A percentile compares a stretch with the other conserved stretches of the same genome.
Evolutionary conservation across 768 basidiomycete genomes (phyloP).

Genomic region (Leccinum incarnatum): DNA sequence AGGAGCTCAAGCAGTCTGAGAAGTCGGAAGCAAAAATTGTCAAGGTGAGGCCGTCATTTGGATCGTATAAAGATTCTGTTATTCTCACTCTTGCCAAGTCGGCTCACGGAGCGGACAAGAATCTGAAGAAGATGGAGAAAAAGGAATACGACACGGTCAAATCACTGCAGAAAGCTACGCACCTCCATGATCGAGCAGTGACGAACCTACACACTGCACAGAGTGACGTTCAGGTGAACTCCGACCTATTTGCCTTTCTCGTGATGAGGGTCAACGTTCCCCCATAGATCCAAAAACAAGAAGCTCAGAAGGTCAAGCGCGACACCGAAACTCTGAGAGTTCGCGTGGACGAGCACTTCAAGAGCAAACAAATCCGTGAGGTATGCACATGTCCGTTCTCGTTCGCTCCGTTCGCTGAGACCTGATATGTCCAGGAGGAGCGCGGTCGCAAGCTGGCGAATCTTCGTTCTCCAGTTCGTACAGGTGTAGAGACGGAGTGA

Average conservation of each 20-base stretch:
- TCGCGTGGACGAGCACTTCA: conserved; percentile 21
- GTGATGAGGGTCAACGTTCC: background rate
- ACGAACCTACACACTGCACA: conserved; percentile 41
- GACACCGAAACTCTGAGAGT: conserved; percentile 18
- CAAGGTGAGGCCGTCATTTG: conserved; percentile 38
- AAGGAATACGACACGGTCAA: conserved; percentile 51
- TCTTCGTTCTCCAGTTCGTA: conserved; percentile 4
- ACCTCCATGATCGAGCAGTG: conserved; percentile 49
- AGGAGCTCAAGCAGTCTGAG: conserved; percentile 51
- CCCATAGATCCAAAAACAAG: conserved; percentile 27
- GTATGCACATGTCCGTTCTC: conserved; percentile 10
- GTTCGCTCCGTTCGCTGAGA: background rate
- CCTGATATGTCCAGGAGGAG: conserved; percentile 11
- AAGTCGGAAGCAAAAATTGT: conserved; percentile 50
- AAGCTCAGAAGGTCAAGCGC: conserved; percentile 16
- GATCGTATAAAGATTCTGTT: background rate
- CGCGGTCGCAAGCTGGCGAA: conserved; percentile 17
- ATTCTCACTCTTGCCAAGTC: conserved; percentile 28
- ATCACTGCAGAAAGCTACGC: conserved; percentile 50
- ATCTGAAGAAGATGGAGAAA: conserved; percentile 46
- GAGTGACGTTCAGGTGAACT: conserved; percentile 42
- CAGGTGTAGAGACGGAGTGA: background rate
- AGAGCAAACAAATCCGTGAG: conserved; percentile 21
- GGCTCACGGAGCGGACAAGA: conserved; percentile 46
- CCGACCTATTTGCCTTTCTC: background rate